Evolutionary conservation across 2,329 filamentous ascomycete genomes (phyloP).

Genomic region (Neonectria neomacrospora): DNA sequence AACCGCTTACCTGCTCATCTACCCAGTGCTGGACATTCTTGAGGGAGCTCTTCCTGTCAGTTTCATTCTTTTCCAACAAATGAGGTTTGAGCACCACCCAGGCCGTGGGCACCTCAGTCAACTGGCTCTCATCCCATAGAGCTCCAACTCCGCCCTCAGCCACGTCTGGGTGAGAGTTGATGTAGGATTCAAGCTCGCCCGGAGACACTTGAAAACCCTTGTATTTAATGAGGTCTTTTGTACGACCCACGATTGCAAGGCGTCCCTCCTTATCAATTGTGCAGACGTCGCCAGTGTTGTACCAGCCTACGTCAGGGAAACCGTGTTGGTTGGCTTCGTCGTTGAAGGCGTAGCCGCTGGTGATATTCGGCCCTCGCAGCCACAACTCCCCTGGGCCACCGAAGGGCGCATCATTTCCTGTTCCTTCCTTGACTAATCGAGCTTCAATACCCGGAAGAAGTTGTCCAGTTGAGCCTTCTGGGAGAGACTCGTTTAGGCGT

Average conservation of each 20-base stretch:
- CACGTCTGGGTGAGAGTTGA: conserved; percentile 52
- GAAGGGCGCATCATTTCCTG: conserved; percentile 47
- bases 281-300: conserved; percentile 59
- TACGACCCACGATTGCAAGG: conserved; percentile 51
- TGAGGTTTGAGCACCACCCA: conserved; percentile 50
- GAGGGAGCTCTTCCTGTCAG: conserved; percentile 37
- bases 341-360: conserved; percentile 54
- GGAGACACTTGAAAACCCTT: conserved; percentile 56
- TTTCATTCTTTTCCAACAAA: conserved; percentile 22
- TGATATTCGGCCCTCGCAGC: conserved; percentile 57
- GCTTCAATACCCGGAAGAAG: conserved; percentile 54
- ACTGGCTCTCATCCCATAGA: conserved; percentile 50
- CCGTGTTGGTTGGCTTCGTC: conserved; percentile 50
- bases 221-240: conserved; percentile 57
- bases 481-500: conserved; percentile 45
- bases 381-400: conserved; percentile 56
- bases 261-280: conserved; percentile 47
- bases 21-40: conserved; percentile 47
- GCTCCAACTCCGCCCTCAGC: conserved; percentile 50
- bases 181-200: conserved; percentile 49
- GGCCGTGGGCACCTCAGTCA: conserved; percentile 53
- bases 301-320: conserved; percentile 54
- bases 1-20: conserved; percentile 53
- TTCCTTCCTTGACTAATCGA: conserved; percentile 52
- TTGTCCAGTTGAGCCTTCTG: conserved; percentile 50